phyloP scores from a whole-genome alignment of 2,329 filamentous ascomycete species.

The Ascochyta fabae region DNA sequence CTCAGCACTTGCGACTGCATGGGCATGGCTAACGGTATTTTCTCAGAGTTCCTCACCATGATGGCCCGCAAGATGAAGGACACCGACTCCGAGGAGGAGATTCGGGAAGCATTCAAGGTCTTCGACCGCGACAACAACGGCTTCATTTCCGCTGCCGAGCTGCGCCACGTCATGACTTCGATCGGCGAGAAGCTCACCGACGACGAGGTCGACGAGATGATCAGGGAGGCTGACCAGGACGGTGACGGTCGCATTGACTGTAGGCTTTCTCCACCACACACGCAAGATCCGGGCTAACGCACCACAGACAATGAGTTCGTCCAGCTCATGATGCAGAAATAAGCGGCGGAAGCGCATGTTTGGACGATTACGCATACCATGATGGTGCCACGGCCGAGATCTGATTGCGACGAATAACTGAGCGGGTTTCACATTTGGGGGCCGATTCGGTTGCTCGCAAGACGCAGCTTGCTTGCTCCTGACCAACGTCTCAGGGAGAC shows the following conservation, averaged over 20 bases:
- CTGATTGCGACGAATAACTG: slow-evolving; percentile 39
- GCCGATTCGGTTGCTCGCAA: slow-evolving; percentile 29
- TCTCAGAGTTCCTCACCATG: slow-evolving; percentile 68
- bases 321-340: slow-evolving; percentile 64
- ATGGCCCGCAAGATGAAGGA: slow-evolving; percentile 69
- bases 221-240: slow-evolving; percentile 69
- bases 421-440: slow-evolving; percentile 31
- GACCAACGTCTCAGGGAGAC: slow-evolving; percentile 32
- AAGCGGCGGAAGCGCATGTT: slow-evolving; percentile 34
- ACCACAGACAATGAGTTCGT: slow-evolving; percentile 61
- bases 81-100: slow-evolving; percentile 68
- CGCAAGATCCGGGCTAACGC: slow-evolving; percentile 15
- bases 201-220: slow-evolving; percentile 70
- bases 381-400: slow-evolving; percentile 35
- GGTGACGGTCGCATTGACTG: slow-evolving; percentile 70
- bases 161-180: slow-evolving; percentile 68
- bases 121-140: slow-evolving; percentile 71
- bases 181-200: slow-evolving; percentile 69
- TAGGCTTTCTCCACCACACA: slow-evolving; percentile 42
- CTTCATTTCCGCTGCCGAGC: slow-evolving; percentile 68
- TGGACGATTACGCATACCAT: slow-evolving; percentile 41
- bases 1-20: neutral
- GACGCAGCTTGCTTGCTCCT: slow-evolving; percentile 29
- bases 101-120: slow-evolving; percentile 69
- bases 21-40: slow-evolving; percentile 10